Base-by-base conservation (phyloP, 306 rosid genomes). In the Psophocarpus tetragonolobus region DNA sequence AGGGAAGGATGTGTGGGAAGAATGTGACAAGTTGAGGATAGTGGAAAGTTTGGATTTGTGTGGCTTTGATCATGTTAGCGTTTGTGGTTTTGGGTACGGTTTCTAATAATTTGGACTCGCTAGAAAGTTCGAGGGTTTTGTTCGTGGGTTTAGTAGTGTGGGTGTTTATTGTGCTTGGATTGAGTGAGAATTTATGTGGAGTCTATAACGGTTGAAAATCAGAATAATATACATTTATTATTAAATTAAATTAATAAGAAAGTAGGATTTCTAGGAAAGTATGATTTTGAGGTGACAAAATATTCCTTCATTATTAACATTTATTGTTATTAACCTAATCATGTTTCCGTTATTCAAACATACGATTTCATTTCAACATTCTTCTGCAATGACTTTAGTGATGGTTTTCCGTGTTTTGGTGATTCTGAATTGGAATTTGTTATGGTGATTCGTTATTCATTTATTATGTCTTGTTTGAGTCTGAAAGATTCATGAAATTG, bases 11-110 rank as follows among this genome's bases (percentile, higher is more conserved):
- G 89, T 94, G n/a, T n/a, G n/a, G n/a, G n/a, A n/a, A 65, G 65
- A 76, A 30, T 91, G 98, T 79, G 74, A 87, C 36, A 82, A 87
- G 97, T 97, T 94, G 23, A 35, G 86, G 45, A 24, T n/a, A 3
- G 12, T 7, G 15, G 2, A 26, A 29, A 32, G 24, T 83, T 24
- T 17, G 17, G 0, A 41, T 45, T 30, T 32, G 29, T 24, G 1
- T 18, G 20, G 0, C 0, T 36, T 50, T 66, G 63, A 35, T 67
- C 42, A 24, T 26, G 18, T 78, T 26, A 33, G 48, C 51, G 33
- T 53, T 38, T 35, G 8, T 12, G n/a, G 36, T 26, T 58, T 1
- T 1, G 63, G 63, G 6, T 50, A 50, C 1, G 42, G 13, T 62
- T 61, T 14, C 21, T 56, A 56, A 56, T 23, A n/a, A n/a, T 3